Evolutionary conservation across 169 alveolate species (phyloP), one percentile per base, ranked within the genome.

Genomic region (Prorocentrum cordatum): DNA sequence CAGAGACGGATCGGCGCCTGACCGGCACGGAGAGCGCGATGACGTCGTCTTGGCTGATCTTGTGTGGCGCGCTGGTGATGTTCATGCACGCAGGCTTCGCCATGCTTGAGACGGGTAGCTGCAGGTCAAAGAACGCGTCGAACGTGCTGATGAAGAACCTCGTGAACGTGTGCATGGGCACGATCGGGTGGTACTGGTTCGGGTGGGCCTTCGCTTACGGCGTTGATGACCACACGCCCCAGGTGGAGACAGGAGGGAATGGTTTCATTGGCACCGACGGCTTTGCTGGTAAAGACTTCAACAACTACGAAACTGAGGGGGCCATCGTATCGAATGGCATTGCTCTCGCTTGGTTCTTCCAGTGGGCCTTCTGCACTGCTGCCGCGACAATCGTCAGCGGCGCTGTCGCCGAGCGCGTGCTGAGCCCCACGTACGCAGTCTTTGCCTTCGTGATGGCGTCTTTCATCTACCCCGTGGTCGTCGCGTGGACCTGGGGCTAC

Each of bases 61-160:
- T 80, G n/a, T 80, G 79, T n/a, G 90, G 79, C 22, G 47, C 80
- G 24, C 31, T 42, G 32, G 73, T 80, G 42, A 80, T 80, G 90
- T 64, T 80, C 68, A 80, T 80, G 90, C 90, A 80, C 29, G 79
- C 75, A 1, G 90, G 90, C 26, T 80, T 80, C 64, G 90, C 77
- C 80, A 80, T 80, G 90, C 39, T 80, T 36, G 90, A 80, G 67
- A 35, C 70, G 10, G 90, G 90, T 22, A 20, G 32, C 38, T 80
- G 90, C 67, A 77, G 90, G 1, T 66, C 79, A 26, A 66, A 67
- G 64, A 80, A 80, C 33, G 90, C 90, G 1, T 64, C 77, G 64
- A 67, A 80, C 42, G 45, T 67, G 1, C 6, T 80, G 80, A 42
- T 45, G 71, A 62, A 45, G 42, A 61, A 80, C 79, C 39, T 36